Evolutionary conservation across 495 filamentous ascomycete species (phyloP), one percentile per base, ranked within the genome.

Genomic region (Hypoxylon lenormandii): DNA sequence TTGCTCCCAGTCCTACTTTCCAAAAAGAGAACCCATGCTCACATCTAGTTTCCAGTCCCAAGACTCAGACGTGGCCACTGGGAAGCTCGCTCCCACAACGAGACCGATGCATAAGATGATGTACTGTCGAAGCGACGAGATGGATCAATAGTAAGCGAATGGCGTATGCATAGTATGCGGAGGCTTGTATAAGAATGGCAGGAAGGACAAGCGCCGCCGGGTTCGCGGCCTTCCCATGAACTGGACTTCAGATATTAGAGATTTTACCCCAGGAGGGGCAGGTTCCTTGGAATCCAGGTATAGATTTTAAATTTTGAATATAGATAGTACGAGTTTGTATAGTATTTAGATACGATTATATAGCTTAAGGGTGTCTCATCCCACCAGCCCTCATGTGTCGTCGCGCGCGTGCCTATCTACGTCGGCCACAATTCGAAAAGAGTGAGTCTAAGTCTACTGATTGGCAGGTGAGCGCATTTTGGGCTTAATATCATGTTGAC

Each of bases 181-280:
- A 1, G 8, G 47, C 1, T 11, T 11, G 12, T 4, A 47, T 11
- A 21, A 43, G 26, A 26, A 16, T 16, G 21, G 26, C 18, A 19
- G 46, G 13, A 48, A 48, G 26, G 19, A 40, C n/a, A 10, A 21
- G 18, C 11, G 46, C 38, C 55, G 56, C 56, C 67, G 47, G 61
- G 60, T 19, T 56, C 28, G 60, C 45, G 50, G 40, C 61, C 28
- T 52, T 19, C 45, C 2, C 50, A 52, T 65, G 60, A 61, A 60
- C 61, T 70, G 56, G 61, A 37, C 40, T 70, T 65, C 56, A 42
- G 67, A 50, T 45, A 55, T 52, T 52, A 53, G 53, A 59, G 15
- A 28, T 19, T 43, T 49, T 56, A 60, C 60, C 60, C 49, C 54
- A 38, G 66, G 67, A 2, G 42, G 42, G 42, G 16, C 42, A 45